Conservation (phyloP, 164 flowering plant genomes). For the Kalanchoe fedtschenkoi region DNA sequence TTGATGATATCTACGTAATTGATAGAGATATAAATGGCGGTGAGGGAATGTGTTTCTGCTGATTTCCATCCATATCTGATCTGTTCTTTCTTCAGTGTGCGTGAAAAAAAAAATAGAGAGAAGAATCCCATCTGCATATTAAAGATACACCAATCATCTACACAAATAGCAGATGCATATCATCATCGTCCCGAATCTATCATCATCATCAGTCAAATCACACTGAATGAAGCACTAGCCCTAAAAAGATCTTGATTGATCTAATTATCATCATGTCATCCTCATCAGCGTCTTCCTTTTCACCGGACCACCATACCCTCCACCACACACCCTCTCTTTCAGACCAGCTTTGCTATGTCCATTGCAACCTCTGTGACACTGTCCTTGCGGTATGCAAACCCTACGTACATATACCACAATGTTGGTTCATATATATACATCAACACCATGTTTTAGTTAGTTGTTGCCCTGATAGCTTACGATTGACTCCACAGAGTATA, state of each 20-base stretch:
- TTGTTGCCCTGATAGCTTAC: background rate
- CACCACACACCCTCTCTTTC: constrained; percentile 4
- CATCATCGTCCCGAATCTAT: constrained; percentile 3
- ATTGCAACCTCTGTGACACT: background rate
- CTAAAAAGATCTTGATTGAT: constrained; percentile 1
- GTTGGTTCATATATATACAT: background rate
- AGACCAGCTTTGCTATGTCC: constrained; percentile 1
- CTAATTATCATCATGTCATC: background rate
- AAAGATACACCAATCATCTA: background rate
- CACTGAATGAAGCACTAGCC: constrained; percentile 2
- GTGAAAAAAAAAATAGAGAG: background rate
- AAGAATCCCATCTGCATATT: background rate
- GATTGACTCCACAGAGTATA: background rate
- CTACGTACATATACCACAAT: background rate
- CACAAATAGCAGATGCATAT: background rate
- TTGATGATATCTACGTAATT: background rate
- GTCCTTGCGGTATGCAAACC: constrained; percentile 1
- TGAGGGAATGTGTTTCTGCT: background rate
- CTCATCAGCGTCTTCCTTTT: background rate
- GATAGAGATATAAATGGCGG: background rate
- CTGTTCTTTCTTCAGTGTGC: background rate
- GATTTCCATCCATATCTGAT: constrained; percentile 6
- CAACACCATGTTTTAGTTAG: background rate
- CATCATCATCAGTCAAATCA: constrained; percentile 30
- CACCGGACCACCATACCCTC: constrained; percentile 8